phyloP scores from a whole-genome alignment of 352 stramenopile species.

The Globisporangium cylindrosporum region DNA sequence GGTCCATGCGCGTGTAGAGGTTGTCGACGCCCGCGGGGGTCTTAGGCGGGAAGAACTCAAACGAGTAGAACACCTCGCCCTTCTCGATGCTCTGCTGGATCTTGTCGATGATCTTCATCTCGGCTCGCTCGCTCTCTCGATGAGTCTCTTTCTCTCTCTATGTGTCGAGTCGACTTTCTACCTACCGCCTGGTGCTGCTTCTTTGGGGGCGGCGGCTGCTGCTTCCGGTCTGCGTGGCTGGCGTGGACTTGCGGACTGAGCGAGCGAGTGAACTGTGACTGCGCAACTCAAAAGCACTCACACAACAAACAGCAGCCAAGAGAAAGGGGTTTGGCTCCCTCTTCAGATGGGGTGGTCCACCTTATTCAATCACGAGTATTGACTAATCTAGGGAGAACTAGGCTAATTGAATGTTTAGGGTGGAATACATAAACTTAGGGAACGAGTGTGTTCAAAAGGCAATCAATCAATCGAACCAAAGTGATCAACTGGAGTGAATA shows the following conservation, averaged over 20 bases:
- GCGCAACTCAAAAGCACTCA: constrained; percentile 1
- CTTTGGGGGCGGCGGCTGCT: neutral
- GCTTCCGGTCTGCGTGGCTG: constrained; percentile 9
- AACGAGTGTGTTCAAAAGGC: neutral
- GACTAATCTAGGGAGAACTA: neutral
- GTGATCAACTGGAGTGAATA: neutral
- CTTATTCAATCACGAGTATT: neutral
- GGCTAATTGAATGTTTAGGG: neutral
- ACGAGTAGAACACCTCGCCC: constrained; percentile 92
- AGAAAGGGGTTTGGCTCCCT: constrained; percentile 4
- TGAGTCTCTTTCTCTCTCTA: neutral
- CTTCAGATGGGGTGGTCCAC: constrained; percentile 13
- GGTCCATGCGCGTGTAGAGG: constrained; percentile 95
- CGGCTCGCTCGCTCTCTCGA: neutral
- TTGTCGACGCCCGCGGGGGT: constrained; percentile 96
- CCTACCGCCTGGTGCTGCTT: too few relatives aligned
- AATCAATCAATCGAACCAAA: neutral
- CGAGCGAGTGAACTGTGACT: neutral
- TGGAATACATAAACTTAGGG: neutral
- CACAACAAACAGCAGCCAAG: neutral
- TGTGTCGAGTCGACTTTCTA: too few relatives aligned
- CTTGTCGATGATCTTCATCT: constrained; percentile 90
- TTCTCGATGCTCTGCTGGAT: constrained; percentile 77
- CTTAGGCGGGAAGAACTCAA: constrained; percentile 99
- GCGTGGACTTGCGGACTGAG: constrained; percentile 11